Conservation (phyloP, 768 basidiomycete genomes). For the Pholiota microspora region DNA sequence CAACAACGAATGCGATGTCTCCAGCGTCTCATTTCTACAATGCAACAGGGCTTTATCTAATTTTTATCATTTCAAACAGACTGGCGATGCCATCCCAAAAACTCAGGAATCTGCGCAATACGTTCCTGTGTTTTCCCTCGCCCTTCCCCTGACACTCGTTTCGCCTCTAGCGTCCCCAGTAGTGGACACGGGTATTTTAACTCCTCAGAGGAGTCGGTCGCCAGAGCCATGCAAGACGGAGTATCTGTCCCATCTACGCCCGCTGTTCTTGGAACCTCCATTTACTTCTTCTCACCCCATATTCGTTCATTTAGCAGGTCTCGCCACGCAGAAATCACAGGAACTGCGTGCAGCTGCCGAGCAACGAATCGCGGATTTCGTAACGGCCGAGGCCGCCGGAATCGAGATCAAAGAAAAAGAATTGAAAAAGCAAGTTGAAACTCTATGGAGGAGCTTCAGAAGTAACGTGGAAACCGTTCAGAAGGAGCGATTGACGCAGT, state of each 20-base stretch:
- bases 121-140: slow-evolving; percentile 43
- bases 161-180: slow-evolving; percentile 24
- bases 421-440: slow-evolving; percentile 57
- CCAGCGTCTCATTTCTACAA: neutral
- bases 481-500: slow-evolving; percentile 25
- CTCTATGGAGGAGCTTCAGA: slow-evolving; percentile 60
- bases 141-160: slow-evolving; percentile 35
- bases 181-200: slow-evolving; percentile 22
- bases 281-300: slow-evolving; percentile 74
- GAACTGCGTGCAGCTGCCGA: slow-evolving; percentile 56
- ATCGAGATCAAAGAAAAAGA: slow-evolving; percentile 53
- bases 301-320: slow-evolving; percentile 60
- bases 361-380: slow-evolving; percentile 50
- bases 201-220: slow-evolving; percentile 19
- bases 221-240: slow-evolving; percentile 26
- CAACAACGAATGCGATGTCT: neutral
- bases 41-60: neutral
- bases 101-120: slow-evolving; percentile 41
- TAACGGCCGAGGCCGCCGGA: slow-evolving; percentile 52
- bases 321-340: slow-evolving; percentile 56
- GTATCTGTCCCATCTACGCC: slow-evolving; percentile 52
- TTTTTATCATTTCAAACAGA: slow-evolving; percentile 27
- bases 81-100: slow-evolving; percentile 33
- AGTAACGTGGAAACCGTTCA: slow-evolving; percentile 44
- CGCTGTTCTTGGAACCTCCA: slow-evolving; percentile 72